Conservation (phyloP, 768 basidiomycete species). For the Mycena epipterygia region DNA sequence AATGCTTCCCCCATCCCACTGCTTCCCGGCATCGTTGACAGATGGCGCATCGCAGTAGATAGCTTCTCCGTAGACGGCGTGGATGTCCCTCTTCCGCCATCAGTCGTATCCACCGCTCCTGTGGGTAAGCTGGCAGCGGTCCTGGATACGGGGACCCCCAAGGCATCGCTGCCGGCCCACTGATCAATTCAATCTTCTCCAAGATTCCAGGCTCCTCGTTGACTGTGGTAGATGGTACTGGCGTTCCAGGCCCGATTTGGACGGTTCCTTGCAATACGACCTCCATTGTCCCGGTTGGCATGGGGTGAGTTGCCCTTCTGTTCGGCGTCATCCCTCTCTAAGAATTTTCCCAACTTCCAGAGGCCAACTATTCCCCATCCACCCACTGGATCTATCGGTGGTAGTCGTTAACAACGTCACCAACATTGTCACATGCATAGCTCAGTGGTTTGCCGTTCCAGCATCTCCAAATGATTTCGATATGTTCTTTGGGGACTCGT, state of each 20-base stretch:
- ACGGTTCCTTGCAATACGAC: not conserved
- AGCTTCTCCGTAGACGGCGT: not conserved
- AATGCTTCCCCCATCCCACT: not conserved
- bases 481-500: not conserved
- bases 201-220: not conserved
- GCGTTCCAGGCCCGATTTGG: not conserved
- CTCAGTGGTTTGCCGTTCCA: no score
- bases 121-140: not conserved
- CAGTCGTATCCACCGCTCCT: not conserved
- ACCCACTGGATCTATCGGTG: not conserved
- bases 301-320: not conserved
- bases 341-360: not conserved
- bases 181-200: not conserved
- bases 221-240: not conserved
- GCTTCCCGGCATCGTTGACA: not conserved
- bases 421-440: not conserved
- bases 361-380: not conserved
- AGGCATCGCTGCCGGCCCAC: not conserved
- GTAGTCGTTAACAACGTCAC: not conserved
- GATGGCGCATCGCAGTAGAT: not conserved
- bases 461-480: not conserved
- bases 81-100: not conserved
- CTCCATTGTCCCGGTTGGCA: not conserved
- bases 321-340: not conserved
- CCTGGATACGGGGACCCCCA: not conserved